Conservation (phyloP, 345 rosid genomes). For the Sisymbrium irio region DNA sequence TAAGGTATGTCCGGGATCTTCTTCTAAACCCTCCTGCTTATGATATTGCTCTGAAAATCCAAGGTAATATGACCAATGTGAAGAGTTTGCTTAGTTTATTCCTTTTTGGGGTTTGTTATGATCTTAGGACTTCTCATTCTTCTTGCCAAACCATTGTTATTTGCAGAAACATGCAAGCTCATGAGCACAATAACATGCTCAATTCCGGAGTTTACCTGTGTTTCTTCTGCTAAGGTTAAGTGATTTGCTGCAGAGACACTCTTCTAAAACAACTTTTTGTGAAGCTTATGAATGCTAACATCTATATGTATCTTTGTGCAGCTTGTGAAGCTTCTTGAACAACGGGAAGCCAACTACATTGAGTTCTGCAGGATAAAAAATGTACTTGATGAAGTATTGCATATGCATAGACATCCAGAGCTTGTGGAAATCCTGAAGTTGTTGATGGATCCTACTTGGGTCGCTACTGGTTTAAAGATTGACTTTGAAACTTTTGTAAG, state of each 20-base stretch:
- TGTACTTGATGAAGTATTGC: constrained; percentile 78
- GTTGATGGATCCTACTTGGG: constrained; percentile 93
- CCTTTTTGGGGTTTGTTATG: not conserved
- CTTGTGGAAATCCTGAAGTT: constrained; percentile 66
- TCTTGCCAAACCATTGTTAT: constrained; percentile 1
- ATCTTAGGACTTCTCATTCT: constrained; percentile 3
- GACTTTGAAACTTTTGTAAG: constrained; percentile 75
- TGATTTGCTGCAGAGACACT: not conserved
- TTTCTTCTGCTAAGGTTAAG: constrained; percentile 85
- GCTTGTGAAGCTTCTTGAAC: constrained; percentile 97
- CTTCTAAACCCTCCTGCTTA: constrained; percentile 92
- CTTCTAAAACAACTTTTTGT: not conserved
- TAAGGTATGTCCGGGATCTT: constrained; percentile 87
- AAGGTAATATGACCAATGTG: constrained; percentile 47
- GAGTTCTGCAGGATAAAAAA: constrained; percentile 87
- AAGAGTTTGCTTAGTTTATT: not conserved
- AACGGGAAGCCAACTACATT: constrained; percentile 87
- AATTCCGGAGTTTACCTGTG: constrained; percentile 87
- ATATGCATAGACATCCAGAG: constrained; percentile 58
- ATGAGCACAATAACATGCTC: constrained; percentile 77
- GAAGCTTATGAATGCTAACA: constrained; percentile 4
- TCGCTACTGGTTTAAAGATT: constrained; percentile 88
- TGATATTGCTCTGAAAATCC: constrained; percentile 84
- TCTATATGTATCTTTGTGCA: constrained; percentile 36
- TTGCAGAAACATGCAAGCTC: constrained; percentile 80